A percentile compares a stretch with the other conserved stretches of the same genome.
phyloP scores from a whole-genome alignment of 495 filamentous ascomycete species.

The Chlorociboria aeruginascens region DNA sequence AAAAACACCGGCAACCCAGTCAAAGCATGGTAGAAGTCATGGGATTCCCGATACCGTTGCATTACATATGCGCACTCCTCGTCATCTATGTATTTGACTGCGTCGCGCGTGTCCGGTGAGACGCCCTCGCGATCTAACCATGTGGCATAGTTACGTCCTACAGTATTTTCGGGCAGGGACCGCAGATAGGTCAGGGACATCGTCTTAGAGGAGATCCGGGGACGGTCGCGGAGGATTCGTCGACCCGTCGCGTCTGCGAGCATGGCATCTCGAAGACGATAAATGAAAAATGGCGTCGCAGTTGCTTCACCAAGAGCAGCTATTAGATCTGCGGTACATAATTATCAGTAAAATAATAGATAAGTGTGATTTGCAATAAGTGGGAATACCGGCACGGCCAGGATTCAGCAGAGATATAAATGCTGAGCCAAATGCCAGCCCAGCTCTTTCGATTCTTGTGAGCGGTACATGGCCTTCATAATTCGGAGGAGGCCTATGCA shows the following conservation, averaged over 20 bases:
- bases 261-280: constrained; percentile 86
- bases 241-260: constrained; percentile 73
- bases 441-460: constrained; percentile 58
- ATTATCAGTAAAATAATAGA: constrained; percentile 2
- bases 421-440: constrained; percentile 73
- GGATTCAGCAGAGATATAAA: constrained; percentile 70
- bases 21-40: constrained; percentile 96
- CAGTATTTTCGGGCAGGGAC: constrained; percentile 54
- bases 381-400: constrained; percentile 32
- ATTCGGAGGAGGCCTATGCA: constrained; percentile 69
- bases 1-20: constrained; percentile 84
- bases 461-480: constrained; percentile 93
- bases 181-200: constrained; percentile 62
- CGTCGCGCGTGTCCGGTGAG: constrained; percentile 72
- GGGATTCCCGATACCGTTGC: constrained; percentile 95
- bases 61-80: constrained; percentile 95
- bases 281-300: constrained; percentile 88
- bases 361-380: neutral
- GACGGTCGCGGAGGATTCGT: constrained; percentile 80
- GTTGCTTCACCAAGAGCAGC: constrained; percentile 89
- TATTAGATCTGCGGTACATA: constrained; percentile 69
- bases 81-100: constrained; percentile 84
- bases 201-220: constrained; percentile 72
- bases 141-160: constrained; percentile 71
- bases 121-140: constrained; percentile 94